A percentile compares a stretch with the other conserved stretches of the same genome.
Conservation (phyloP, 2,329 filamentous ascomycete genomes). For the Fusarium sarcochroum region DNA sequence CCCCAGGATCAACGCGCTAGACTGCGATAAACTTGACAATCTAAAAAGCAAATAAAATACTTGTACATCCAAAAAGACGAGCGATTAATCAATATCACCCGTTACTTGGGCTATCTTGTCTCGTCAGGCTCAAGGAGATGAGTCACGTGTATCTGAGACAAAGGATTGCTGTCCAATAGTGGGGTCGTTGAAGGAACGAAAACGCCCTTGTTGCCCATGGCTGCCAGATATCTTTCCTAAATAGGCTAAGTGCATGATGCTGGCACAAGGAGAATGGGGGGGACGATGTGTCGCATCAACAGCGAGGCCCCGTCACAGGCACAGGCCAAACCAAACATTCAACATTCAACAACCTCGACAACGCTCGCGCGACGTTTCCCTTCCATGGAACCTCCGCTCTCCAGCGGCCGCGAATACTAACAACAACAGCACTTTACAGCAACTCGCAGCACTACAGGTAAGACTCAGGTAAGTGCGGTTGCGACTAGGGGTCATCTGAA, state of each 20-base stretch:
- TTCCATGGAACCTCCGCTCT: constrained; percentile 47
- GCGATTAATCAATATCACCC: background rate
- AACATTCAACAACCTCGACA: constrained; percentile 45
- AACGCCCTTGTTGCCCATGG: constrained; percentile 52
- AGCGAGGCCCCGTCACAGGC: constrained; percentile 43
- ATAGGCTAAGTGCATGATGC: constrained; percentile 40
- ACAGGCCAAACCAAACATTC: constrained; percentile 46
- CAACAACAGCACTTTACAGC: constrained; percentile 20
- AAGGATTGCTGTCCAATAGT: constrained; percentile 44
- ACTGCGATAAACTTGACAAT: constrained; percentile 7
- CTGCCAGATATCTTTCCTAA: constrained; percentile 47
- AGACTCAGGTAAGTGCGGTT: constrained; percentile 38
- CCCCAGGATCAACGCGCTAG: constrained; percentile 22
- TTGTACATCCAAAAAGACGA: no score
- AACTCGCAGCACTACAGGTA: constrained; percentile 38
- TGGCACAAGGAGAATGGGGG: constrained; percentile 49
- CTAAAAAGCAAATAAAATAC: background rate
- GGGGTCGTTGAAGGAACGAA: constrained; percentile 35
- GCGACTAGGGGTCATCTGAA: constrained; percentile 24
- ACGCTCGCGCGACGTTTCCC: constrained; percentile 46
- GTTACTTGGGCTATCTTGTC: background rate
- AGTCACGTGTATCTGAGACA: constrained; percentile 43
- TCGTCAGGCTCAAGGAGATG: constrained; percentile 32
- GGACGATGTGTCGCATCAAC: constrained; percentile 51
- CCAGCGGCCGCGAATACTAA: constrained; percentile 49